Conservation (phyloP, 768 basidiomycete species). For the Tephrocybe sp. region DNA sequence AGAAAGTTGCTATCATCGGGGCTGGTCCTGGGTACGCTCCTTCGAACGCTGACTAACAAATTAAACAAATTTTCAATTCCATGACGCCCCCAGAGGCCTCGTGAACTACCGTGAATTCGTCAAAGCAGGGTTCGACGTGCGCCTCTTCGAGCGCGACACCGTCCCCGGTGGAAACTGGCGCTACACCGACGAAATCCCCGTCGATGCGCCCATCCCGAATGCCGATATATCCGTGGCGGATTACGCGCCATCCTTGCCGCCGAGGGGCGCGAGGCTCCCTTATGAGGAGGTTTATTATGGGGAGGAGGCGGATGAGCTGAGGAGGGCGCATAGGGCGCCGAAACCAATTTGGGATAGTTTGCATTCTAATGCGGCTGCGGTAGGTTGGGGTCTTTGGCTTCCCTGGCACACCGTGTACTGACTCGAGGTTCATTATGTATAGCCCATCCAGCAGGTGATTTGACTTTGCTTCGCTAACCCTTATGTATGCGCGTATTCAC, state of each 20-base stretch:
- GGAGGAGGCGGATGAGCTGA: constrained; percentile 17
- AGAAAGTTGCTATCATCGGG: constrained; percentile 39
- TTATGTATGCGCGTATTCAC: too few relatives aligned
- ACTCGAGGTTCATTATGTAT: too few relatives aligned
- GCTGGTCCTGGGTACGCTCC: constrained; percentile 37
- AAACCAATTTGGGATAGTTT: constrained; percentile 37
- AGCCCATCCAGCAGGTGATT: constrained; percentile 27
- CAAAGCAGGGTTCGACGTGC: constrained; percentile 34
- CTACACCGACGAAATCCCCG: constrained; percentile 37
- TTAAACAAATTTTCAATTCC: too few relatives aligned
- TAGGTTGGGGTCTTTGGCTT: constrained; percentile 19
- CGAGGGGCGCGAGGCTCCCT: constrained; percentile 27
- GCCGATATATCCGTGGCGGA: constrained; percentile 30
- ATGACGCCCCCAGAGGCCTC: constrained; percentile 28
- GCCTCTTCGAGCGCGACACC: constrained; percentile 38
- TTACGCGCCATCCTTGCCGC: constrained; percentile 36
- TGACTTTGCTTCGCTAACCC: too few relatives aligned
- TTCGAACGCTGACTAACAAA: background rate
- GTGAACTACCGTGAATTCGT: constrained; percentile 35
- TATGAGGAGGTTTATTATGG: constrained; percentile 26
- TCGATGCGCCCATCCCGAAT: constrained; percentile 36
- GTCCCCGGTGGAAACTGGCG: constrained; percentile 43
- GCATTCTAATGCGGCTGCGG: constrained; percentile 34
- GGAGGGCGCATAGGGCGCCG: constrained; percentile 34
- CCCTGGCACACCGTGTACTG: background rate